Evolutionary conservation across 108 stramenopile genomes (phyloP), one percentile per base, ranked within the genome.

Genomic region (Cyclostephanos invisitatus): DNA sequence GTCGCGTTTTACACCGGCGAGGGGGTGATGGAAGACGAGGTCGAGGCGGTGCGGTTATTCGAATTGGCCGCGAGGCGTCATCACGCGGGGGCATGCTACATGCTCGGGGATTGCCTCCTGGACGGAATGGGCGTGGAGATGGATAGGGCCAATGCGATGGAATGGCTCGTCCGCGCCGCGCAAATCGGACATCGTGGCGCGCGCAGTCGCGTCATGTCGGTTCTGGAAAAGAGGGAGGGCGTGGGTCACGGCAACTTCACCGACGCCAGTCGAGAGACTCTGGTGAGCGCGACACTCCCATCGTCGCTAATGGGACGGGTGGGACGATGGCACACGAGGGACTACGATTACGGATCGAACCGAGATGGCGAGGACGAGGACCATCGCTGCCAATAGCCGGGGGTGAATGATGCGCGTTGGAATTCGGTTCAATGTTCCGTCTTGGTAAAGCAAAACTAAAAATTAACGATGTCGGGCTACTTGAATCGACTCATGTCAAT

Each of bases 111-210:
- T 49, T 86, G 84, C 47, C 67, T 86, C 0, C 48, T 87, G 37
- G 86, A 89, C 58, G 89, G 89, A 18, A 62, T 83, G 5, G 89
- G 85, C 29, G 72, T 67, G 6, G 57, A 58, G 7, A 29, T 77
- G 40, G 85, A 86, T 74, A 53, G 84, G 20, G 89, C 68, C 21
- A 44, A 46, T 2, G 89, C 89, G 0, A 53, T 89, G 59, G 83
- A 77, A 40, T 87, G 86, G 86, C 66, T 87, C 5, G 75, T 89
- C 9, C 65, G 58, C 25, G 84, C 84, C 21, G 83, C 83, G 47
- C 85, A 89, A 58, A 44, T 85, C 15, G 88, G 88, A 32, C 88
- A 89, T 67, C 78, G 84, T 28, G 82, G 84, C 14, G 88, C 88
- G 1, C 75, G 86, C 42, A 72, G 69, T 24, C 75, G 86, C 27